phyloP scores from a whole-genome alignment of 768 basidiomycete species.

The Agaricus sinodeliciosus region DNA sequence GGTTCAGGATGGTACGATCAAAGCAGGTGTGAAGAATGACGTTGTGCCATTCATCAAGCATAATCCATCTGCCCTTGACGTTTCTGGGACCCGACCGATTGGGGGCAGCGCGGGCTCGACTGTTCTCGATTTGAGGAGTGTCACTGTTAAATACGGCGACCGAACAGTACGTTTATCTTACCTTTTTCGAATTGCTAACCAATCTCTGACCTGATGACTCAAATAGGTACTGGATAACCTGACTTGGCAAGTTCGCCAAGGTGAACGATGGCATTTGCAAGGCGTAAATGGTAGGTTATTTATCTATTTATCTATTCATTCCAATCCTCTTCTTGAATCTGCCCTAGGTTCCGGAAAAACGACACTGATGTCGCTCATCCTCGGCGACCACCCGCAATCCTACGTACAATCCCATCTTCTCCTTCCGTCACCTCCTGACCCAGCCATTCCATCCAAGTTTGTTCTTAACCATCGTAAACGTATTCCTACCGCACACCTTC shows the following conservation, averaged over 20 bases:
- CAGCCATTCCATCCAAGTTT: constrained; percentile 42
- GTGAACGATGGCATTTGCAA: constrained; percentile 86
- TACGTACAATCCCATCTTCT: constrained; percentile 58
- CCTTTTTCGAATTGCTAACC: neutral
- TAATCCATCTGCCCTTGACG: neutral
- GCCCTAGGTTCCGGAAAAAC: constrained; percentile 85
- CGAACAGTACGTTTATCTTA: constrained; percentile 38
- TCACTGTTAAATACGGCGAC: constrained; percentile 66
- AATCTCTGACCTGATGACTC: neutral
- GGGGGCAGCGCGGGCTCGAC: constrained; percentile 12
- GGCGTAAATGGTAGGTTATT: constrained; percentile 70
- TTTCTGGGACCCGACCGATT: neutral
- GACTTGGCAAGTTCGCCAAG: constrained; percentile 75
- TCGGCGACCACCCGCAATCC: constrained; percentile 94
- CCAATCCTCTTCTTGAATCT: neutral
- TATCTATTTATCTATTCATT: neutral
- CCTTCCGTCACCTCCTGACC: constrained; percentile 25
- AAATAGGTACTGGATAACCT: constrained; percentile 70
- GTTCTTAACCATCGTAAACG: constrained; percentile 56
- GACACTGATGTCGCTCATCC: constrained; percentile 82
- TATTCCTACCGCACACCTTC: constrained; percentile 64
- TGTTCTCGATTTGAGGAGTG: constrained; percentile 56
- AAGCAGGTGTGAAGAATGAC: constrained; percentile 43
- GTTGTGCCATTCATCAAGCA: constrained; percentile 23
- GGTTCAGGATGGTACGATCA: constrained; percentile 41